These are phyloP conservation scores for Cronartium quercuum DNA, from an alignment of 1,284 basidiomycete genomes.

Conservation along the genomic window DNA sequence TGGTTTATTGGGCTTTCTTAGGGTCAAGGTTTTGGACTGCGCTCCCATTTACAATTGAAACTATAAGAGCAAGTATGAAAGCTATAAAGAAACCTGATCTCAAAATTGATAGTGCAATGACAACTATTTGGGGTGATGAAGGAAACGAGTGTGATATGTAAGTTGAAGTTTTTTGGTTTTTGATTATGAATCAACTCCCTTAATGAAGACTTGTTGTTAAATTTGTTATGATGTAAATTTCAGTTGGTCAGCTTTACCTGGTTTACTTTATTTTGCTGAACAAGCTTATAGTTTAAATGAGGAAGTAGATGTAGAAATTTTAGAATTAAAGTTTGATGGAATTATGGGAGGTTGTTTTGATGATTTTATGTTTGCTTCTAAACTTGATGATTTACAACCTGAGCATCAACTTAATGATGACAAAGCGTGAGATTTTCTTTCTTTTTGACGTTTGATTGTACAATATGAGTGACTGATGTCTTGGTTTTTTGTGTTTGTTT, in stretches of 20 bases:
- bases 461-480: no score
- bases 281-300: slow-evolving; percentile 45
- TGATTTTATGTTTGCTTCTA: slow-evolving; percentile 49
- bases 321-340: slow-evolving; percentile 46
- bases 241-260: slow-evolving; percentile 43
- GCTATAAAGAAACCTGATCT: slow-evolving; percentile 46
- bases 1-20: background rate
- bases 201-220: background rate
- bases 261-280: slow-evolving; percentile 48
- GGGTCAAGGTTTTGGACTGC: slow-evolving; percentile 50
- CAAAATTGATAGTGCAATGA: slow-evolving; percentile 48
- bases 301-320: slow-evolving; percentile 45
- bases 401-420: slow-evolving; percentile 43
- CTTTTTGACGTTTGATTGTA: slow-evolving; percentile 38
- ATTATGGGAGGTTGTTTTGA: slow-evolving; percentile 49
- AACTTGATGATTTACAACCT: slow-evolving; percentile 48
- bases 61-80: slow-evolving; percentile 48
- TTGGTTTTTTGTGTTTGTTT: slow-evolving; percentile 43
- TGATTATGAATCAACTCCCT: slow-evolving; percentile 39
- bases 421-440: slow-evolving; percentile 36
- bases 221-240: background rate
- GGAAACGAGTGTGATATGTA: slow-evolving; percentile 49
- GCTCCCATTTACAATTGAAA: slow-evolving; percentile 50
- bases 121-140: slow-evolving; percentile 52
- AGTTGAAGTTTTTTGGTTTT: slow-evolving; percentile 40